Conservation (phyloP, 139 green algal species). For the Trebouxia sp. region DNA sequence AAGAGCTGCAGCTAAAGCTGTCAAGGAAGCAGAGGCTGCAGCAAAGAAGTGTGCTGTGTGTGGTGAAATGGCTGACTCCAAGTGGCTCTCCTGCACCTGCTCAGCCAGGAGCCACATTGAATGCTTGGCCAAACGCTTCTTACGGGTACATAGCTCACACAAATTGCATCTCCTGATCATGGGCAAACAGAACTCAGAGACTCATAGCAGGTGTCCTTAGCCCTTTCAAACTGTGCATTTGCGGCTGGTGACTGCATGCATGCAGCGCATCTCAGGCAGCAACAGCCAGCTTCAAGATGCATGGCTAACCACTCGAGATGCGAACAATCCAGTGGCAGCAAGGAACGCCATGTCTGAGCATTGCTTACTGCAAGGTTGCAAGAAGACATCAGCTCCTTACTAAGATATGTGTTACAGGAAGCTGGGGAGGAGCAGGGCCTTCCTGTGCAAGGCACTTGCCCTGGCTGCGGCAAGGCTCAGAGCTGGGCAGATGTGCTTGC, state of each 20-base stretch:
- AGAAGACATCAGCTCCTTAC: no score
- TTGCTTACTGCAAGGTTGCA: no score
- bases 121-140: constrained; percentile 56
- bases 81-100: constrained; percentile 53
- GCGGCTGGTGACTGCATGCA: no score
- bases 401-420: not conserved
- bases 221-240: no score
- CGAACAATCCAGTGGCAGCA: no score
- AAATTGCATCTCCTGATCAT: no score
- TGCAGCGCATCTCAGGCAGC: no score
- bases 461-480: constrained; percentile 30
- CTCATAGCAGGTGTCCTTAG: no score
- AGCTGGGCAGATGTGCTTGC: constrained; percentile 46
- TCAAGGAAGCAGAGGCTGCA: not conserved
- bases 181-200: no score
- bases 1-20: constrained; percentile 6
- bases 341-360: no score
- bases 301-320: no score
- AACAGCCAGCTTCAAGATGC: no score
- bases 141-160: constrained; percentile 35
- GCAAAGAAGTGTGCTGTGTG: constrained; percentile 46
- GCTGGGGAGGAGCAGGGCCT: constrained; percentile 1
- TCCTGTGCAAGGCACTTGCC: constrained; percentile 39
- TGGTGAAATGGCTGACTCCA: constrained; percentile 34
- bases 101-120: constrained; percentile 45